Evolutionary conservation across 768 basidiomycete species (phyloP).

Genomic region (Macrocybe gigantea): DNA sequence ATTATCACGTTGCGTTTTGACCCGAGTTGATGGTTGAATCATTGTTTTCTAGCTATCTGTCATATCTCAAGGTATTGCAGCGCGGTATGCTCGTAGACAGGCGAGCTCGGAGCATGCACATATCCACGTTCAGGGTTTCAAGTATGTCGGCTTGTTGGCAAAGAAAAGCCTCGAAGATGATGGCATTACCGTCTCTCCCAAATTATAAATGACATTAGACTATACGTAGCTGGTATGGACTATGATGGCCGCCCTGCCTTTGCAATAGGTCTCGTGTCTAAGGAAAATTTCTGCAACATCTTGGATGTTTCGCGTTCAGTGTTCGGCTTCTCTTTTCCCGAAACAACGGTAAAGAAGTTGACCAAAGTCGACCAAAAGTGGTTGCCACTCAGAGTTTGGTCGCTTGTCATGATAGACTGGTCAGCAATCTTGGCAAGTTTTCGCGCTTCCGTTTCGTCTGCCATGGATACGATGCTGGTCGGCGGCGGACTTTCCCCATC

Average conservation of each 20-base stretch:
- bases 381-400: conserved; percentile 56
- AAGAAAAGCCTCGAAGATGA: conserved; percentile 51
- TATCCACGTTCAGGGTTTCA: conserved; percentile 41
- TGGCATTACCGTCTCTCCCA: conserved; percentile 24
- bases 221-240: no score
- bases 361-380: conserved; percentile 65
- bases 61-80: conserved; percentile 88
- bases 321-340: conserved; percentile 30
- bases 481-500: conserved; percentile 85
- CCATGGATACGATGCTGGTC: conserved; percentile 83
- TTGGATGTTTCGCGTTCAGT: no score
- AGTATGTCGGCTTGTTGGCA: conserved; percentile 59
- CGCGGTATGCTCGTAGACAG: conserved; percentile 77
- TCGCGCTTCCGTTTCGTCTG: conserved; percentile 80
- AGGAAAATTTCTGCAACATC: no score
- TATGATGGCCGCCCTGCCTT: no score
- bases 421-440: conserved; percentile 72
- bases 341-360: conserved; percentile 53
- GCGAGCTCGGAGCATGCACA: conserved; percentile 81
- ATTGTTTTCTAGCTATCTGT: conserved; percentile 50
- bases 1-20: conserved; percentile 12
- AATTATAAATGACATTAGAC: no score
- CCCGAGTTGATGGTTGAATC: conserved; percentile 2
- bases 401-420: conserved; percentile 52
- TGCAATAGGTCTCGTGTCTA: no score